Percentiles rank a stretch among this genome's conserved stretches.
phyloP scores from a whole-genome alignment of 2,329 filamentous ascomycete species.

The Penicillium sp. region DNA sequence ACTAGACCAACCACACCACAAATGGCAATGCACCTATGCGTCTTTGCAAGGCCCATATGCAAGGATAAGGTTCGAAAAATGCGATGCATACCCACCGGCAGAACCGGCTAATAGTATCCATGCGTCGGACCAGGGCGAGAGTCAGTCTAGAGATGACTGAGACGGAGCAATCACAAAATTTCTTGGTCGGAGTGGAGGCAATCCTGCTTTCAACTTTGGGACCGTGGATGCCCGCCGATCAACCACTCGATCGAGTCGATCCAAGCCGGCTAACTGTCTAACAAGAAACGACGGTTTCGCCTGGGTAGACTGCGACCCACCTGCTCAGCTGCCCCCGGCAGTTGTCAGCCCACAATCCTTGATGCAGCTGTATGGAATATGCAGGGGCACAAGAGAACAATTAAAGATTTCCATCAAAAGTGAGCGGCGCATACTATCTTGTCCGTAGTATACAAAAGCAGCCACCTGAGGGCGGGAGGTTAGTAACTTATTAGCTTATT shows the following conservation, averaged over 20 bases:
- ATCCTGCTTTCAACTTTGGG: constrained; percentile 5
- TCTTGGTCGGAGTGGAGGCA: constrained; percentile 5
- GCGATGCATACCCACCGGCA: background rate
- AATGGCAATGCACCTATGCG: background rate
- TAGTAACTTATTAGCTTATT: no score
- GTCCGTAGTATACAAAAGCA: no score
- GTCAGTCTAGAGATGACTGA: no score
- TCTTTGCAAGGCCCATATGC: background rate
- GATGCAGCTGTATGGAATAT: background rate
- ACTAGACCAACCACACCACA: background rate
- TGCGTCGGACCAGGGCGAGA: background rate
- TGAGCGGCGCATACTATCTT: no score
- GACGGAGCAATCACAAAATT: background rate
- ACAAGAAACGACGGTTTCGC: constrained; percentile 26
- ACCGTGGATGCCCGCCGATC: constrained; percentile 20
- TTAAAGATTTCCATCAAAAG: no score
- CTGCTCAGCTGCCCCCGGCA: constrained; percentile 18
- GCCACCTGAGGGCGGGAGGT: no score
- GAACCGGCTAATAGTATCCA: background rate
- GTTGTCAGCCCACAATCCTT: background rate
- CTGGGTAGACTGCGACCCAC: constrained; percentile 20
- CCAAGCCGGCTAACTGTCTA: background rate
- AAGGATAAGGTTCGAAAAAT: background rate
- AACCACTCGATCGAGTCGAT: constrained; percentile 17
- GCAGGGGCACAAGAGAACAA: no score